Evolutionary conservation across 352 stramenopile species (phyloP), one percentile per base, ranked within the genome.

Genomic region (Elongisporangium undulatum): DNA sequence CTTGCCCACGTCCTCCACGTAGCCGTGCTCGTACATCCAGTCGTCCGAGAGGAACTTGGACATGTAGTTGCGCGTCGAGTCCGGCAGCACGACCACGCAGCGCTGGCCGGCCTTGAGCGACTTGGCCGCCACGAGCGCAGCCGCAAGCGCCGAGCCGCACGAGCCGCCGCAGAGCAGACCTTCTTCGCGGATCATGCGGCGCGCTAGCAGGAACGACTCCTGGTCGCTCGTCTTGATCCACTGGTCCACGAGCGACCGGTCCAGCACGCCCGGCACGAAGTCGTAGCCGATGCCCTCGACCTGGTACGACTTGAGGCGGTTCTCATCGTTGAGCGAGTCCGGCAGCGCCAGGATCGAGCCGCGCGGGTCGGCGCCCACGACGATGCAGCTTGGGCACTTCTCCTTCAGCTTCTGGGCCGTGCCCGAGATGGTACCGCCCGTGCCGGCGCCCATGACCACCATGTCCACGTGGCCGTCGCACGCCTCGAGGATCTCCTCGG

Each of bases 51-150:
- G 67, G 61, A 97, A 97, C 82, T 99, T 99, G 71, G 90, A 98
- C 95, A 99, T 99, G 90, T 99, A 99, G 79, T 99, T 99, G 49
- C 95, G 82, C 26, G 97, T 96, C 54, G 87, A 97, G 76, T 99
- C 96, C 0, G 96, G 94, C 16, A 99, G 75, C 52, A 99, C 86
- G 5, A 99, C 92, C 7, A 99, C 95, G 66, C 90, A 98, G 34
- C 88, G 83, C 68, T 99, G 89, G 24, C 90, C 95, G 22, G 78
- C 71, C 53, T 82, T 84, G 29, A 98, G 82, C 52, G 83, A 66
- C 51, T 92, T 88, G n/a, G 93, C 94, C 13, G 85, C 88, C 48
- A 88, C 77, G 2, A 99, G 64, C 2, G 93, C 92, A 16, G 79
- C 84, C 53, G 70, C 75, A 4, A 98, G 75, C 17, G 92, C 92